These are phyloP conservation scores for Ophiostoma triangulosporum DNA, from an alignment of 2,329 filamentous ascomycete genomes.

Conservation along the genomic window DNA sequence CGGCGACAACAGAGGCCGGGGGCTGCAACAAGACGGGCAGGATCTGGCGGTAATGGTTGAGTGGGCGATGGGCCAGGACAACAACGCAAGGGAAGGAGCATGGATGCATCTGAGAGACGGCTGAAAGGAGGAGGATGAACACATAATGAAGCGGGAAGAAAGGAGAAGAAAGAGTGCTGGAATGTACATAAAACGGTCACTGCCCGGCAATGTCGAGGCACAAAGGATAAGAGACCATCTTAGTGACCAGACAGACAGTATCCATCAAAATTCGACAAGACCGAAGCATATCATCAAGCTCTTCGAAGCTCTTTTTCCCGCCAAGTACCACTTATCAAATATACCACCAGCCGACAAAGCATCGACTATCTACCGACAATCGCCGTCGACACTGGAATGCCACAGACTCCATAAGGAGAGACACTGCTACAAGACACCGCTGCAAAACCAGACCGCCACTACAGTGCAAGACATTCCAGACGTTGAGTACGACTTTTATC, in stretches of 20 bases:
- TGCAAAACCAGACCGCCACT: neutral
- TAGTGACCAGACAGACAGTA: neutral
- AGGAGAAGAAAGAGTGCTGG: neutral
- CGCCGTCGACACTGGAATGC: neutral
- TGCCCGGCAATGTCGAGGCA: neutral
- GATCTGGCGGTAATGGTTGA: neutral
- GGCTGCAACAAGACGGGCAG: neutral
- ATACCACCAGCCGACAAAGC: neutral
- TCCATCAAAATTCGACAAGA: neutral
- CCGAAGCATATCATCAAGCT: too few species aligned
- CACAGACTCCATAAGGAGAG: neutral
- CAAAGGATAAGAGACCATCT: neutral
- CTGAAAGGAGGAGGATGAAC: neutral
- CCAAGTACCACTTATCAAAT: too few species aligned
- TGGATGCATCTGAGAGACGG: neutral
- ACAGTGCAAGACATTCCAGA: conserved; percentile 1
- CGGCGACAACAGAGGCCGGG: neutral
- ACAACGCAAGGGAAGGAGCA: neutral
- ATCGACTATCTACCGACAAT: neutral
- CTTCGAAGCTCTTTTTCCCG: too few species aligned
- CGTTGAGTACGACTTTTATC: neutral
- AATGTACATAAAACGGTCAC: conserved; percentile 8
- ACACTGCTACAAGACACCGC: neutral
- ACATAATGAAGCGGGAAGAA: neutral
- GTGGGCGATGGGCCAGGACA: neutral